Evolutionary conservation across 139 green algal genomes (phyloP).

Genomic region (Chlorella sp.): DNA sequence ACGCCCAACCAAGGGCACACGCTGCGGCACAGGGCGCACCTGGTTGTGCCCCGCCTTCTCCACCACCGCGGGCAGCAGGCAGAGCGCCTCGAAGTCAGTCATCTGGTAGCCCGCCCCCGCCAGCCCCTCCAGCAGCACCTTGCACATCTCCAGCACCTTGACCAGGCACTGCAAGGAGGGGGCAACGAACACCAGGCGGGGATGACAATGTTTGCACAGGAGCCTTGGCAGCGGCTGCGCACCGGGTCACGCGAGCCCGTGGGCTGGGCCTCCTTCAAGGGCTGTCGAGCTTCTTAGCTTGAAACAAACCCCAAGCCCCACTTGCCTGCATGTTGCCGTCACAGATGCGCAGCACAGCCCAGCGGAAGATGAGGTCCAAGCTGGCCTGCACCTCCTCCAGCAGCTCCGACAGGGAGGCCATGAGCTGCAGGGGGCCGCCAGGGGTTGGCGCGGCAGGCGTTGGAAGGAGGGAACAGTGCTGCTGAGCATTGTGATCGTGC

Average conservation of each 20-base stretch:
- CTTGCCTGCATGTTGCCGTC: constrained; percentile 82
- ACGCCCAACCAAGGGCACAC: too few species aligned
- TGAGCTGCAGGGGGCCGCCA: constrained; percentile 20
- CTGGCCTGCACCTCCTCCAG: constrained; percentile 36
- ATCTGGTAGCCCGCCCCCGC: constrained; percentile 58
- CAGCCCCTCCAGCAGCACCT: constrained; percentile 67
- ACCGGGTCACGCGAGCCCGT: too few species aligned
- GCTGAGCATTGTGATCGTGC: too few species aligned
- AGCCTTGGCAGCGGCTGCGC: too few species aligned
- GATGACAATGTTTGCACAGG: background rate
- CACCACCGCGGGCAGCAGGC: constrained; percentile 91
- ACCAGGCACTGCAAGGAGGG: constrained; percentile 57
- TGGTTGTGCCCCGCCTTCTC: constrained; percentile 95
- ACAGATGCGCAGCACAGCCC: constrained; percentile 82
- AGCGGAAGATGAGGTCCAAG: constrained; percentile 89
- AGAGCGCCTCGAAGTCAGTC: constrained; percentile 86
- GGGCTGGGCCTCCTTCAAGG: too few species aligned
- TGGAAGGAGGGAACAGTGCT: too few species aligned
- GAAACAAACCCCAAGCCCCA: background rate
- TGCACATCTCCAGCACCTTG: constrained; percentile 77
- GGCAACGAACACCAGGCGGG: background rate
- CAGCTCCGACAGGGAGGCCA: constrained; percentile 15
- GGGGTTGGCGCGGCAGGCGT: too few species aligned
- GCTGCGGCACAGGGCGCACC: too few species aligned
- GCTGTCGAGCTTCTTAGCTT: too few species aligned